Percentiles rank a stretch among this genome's conserved stretches.
These are phyloP conservation scores for Pseudocercospora cruenta DNA, from an alignment of 2,329 filamentous ascomycete species.

Conservation along the genomic window DNA sequence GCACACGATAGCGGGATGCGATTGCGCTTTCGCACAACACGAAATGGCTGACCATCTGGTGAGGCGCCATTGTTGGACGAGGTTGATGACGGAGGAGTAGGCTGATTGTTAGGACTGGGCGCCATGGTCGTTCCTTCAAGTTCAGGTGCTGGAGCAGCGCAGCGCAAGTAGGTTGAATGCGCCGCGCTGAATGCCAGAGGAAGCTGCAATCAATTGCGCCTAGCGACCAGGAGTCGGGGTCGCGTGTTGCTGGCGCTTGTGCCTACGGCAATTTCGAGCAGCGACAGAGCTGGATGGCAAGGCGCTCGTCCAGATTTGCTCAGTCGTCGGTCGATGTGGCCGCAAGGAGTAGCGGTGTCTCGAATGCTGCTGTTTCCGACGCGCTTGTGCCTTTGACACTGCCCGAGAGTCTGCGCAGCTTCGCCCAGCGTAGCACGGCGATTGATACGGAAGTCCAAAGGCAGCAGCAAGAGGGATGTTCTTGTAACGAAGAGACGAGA, in stretches of 20 bases:
- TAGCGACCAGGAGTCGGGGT: neutral
- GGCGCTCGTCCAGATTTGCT: neutral
- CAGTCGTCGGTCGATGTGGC: neutral
- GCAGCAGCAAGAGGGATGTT: too few relatives aligned
- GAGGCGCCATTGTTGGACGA: constrained; percentile 78
- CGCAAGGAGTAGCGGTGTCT: neutral
- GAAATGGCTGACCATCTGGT: constrained; percentile 76
- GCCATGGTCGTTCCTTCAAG: neutral
- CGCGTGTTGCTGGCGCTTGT: neutral
- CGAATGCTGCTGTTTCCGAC: neutral
- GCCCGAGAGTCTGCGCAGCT: too few relatives aligned
- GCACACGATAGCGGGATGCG: constrained; percentile 88
- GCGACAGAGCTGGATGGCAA: neutral
- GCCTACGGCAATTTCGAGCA: neutral
- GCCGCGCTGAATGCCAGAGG: neutral
- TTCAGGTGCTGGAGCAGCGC: neutral
- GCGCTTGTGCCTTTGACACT: neutral
- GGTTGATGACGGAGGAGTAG: constrained; percentile 76
- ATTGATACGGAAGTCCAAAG: too few relatives aligned
- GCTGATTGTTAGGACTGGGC: constrained; percentile 37
- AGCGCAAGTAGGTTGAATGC: neutral
- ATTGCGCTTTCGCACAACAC: constrained; percentile 89
- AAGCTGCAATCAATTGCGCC: neutral
- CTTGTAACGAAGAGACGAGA: neutral
- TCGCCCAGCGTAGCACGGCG: too few relatives aligned